Evolutionary conservation across 2,329 filamentous ascomycete genomes (phyloP), one percentile per base, ranked within the genome.

Genomic region (Epicoccum nigrum): DNA sequence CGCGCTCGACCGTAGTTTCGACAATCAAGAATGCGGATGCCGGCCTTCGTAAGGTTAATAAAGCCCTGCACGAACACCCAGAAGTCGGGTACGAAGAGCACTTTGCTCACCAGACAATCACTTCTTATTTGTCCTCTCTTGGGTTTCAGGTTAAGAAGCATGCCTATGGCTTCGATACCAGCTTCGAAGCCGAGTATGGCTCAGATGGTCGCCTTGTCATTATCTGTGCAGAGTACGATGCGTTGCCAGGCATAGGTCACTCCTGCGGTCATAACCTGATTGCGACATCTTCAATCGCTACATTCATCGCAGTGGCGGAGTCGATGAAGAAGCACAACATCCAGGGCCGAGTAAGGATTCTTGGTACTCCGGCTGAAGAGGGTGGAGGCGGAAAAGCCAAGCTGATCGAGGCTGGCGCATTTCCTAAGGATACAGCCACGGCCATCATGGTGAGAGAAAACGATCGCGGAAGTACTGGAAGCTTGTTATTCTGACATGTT

Each of bases 261-360:
- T 79, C 79, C 7, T 83, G 81, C 47, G 81, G 81, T 4, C 81
- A 83, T 66, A 83, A 83, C 54, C 73, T 82, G 30, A 82, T 83
- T 45, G 79, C 79, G 4, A 78, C 73, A 0, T 74, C 78, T 2
- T 80, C 79, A 0, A 65, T 82, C 8, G 74, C 78, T 1, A 79
- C 69, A 2, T 78, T 74, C 19, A 60, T 84, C 2, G 80, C 78
- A 3, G 72, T 80, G 0, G 79, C 77, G 0, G 67, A 76, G 20
- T 62, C 78, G 2, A 70, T 83, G 56, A 73, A 69, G 16, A 61
- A 70, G 11, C 69, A 76, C 32, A 56, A 65, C 1, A 66, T 84
- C 2, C 60, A 74, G 0, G 80, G 80, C 4, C 77, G 75, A 43
- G 64, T 80, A 21, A 67, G 78, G 7, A 62, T 82, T 27, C 75